Evolutionary conservation across 2,329 filamentous ascomycete species (phyloP).

Genomic region (Phyllosticta citrichinensis): DNA sequence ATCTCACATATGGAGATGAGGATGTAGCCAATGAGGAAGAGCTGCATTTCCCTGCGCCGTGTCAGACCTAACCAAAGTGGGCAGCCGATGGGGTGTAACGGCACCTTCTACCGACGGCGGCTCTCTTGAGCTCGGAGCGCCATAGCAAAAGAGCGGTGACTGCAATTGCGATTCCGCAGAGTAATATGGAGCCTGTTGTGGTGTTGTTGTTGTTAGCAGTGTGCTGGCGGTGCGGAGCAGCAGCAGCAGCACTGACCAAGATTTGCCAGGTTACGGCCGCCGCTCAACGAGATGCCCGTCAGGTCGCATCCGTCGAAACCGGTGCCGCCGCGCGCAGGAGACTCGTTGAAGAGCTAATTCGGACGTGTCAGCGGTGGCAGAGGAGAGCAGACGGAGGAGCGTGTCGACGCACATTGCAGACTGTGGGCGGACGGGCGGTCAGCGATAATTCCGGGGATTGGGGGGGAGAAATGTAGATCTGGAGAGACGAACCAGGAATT

Average conservation of each 20-base stretch:
- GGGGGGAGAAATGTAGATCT: slow-evolving; percentile 12
- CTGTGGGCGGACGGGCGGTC: slow-evolving; percentile 16
- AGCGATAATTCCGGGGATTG: slow-evolving; percentile 12
- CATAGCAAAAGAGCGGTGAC: slow-evolving; percentile 58
- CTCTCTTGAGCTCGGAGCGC: slow-evolving; percentile 79
- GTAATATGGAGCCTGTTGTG: slow-evolving; percentile 66
- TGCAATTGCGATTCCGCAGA: slow-evolving; percentile 68
- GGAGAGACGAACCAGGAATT: slow-evolving; percentile 29
- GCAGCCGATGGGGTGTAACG: neutral
- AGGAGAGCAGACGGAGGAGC: neutral
- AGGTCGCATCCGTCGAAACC: slow-evolving; percentile 63
- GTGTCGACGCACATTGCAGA: slow-evolving; percentile 37
- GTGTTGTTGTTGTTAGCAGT: slow-evolving; percentile 24
- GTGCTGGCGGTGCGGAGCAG: neutral
- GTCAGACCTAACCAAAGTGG: slow-evolving; percentile 15
- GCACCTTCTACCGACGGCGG: slow-evolving; percentile 85
- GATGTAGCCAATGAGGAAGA: slow-evolving; percentile 81
- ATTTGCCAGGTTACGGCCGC: slow-evolving; percentile 62
- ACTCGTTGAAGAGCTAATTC: slow-evolving; percentile 53
- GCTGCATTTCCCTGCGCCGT: slow-evolving; percentile 74
- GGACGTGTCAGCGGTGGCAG: slow-evolving; percentile 4
- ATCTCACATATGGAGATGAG: slow-evolving; percentile 91
- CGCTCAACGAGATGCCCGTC: slow-evolving; percentile 61
- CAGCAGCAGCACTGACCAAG: slow-evolving; percentile 51
- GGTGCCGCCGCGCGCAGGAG: slow-evolving; percentile 48